These are phyloP conservation scores for Botrytis squamosa DNA, from an alignment of 2,329 filamentous ascomycete species.

Conservation along the genomic window DNA sequence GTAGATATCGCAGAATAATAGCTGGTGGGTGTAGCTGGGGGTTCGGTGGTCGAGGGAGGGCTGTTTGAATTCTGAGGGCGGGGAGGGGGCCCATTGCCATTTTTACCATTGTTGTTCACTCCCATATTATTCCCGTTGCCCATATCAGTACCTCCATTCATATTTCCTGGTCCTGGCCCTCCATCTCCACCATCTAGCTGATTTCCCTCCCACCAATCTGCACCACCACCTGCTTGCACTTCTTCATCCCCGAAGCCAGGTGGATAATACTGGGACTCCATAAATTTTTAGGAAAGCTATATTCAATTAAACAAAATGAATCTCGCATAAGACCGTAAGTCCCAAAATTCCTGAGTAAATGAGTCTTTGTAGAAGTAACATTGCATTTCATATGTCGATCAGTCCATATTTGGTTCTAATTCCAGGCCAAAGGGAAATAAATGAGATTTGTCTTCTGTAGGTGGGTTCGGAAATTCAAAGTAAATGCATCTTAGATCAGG, in stretches of 20 bases:
- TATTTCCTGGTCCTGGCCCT: neutral
- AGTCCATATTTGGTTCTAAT: neutral
- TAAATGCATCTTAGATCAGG: neutral
- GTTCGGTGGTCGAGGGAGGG: neutral
- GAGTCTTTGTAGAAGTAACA: neutral
- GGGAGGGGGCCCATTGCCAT: neutral
- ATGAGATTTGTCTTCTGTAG: neutral
- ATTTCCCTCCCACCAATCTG: neutral
- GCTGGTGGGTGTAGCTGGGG: too few species aligned
- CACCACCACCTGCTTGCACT: neutral
- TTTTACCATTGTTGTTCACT: neutral
- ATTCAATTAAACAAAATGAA: neutral
- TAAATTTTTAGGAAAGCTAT: neutral
- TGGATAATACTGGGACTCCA: neutral
- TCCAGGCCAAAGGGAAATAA: neutral
- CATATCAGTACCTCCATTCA: neutral
- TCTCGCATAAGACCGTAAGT: neutral
- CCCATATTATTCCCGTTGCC: neutral
- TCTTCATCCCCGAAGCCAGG: neutral
- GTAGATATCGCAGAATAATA: neutral
- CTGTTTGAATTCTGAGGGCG: neutral
- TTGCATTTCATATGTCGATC: neutral
- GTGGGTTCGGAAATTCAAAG: neutral
- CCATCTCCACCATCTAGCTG: neutral
- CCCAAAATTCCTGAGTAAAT: neutral